Base-by-base conservation (phyloP, 345 rosid species). In the Eucalyptus grandis region DNA sequence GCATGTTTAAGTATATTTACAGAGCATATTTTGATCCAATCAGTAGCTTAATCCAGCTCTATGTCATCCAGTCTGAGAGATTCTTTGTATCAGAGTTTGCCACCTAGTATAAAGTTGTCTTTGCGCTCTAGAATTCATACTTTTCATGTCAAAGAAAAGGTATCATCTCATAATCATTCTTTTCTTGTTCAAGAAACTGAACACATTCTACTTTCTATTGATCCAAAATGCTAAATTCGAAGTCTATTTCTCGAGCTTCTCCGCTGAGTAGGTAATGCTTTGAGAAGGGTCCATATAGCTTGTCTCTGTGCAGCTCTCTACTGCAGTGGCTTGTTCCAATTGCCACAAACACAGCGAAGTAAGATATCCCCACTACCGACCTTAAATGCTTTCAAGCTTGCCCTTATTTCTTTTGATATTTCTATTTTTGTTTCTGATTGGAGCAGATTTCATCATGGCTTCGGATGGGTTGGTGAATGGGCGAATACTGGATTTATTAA, bases 401-500 rank as follows among this genome's bases (percentile, higher is more conserved):
- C 43, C 43, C 6, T 43, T 1, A 43, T 43, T 43, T 43, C 43
- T 43, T 43, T 40, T 40, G 43, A 40, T 40, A 40, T 40, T 40
- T 40, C 43, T 40, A 40, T 40, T 40, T 40, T 40, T 40, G 43
- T 40, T 40, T 40, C 43, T 40, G 43, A 44, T 90, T 94, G 87
- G 81, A 86, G 50, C 91, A 92, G 99, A 90, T 99, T 98, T 49
- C 99, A 97, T 95, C 99, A 98, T 87, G 99, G 99, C 86, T 96
- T 98, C 89, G 99, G 99, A 87, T 98, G 99, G 99, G 99, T 98
- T 87, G 99, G 99, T 91, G 99, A 98, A 93, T 98, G 99, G 99
- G 99, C 99, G 19, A 97, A 97, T 90, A 94, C 98, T 1, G 99
- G 99, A 98, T 97, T 90, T 92, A 94, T 69, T 34, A 60, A 77